Evolutionary conservation across 1,284 basidiomycete species (phyloP).

Genomic region (Cryptococcus jaspeensis): DNA sequence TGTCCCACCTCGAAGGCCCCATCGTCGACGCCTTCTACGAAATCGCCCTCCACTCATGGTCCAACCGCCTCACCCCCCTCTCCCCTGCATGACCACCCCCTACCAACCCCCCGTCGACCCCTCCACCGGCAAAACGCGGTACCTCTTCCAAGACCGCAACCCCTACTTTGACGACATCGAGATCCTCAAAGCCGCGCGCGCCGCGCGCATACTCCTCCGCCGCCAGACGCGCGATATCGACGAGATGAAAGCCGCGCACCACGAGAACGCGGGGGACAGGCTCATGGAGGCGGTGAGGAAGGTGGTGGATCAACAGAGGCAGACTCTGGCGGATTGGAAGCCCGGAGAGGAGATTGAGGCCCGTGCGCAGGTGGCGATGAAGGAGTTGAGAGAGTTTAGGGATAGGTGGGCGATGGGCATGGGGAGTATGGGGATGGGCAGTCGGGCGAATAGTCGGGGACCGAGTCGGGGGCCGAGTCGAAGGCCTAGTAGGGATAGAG

Average conservation of each 20-base stretch:
- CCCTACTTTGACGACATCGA: conserved; percentile 55
- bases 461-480: conserved; percentile 11
- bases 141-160: conserved; percentile 59
- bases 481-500: conserved; percentile 5
- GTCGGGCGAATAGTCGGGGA: conserved; percentile 18
- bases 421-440: conserved; percentile 10
- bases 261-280: conserved; percentile 15
- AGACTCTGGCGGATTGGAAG: conserved; percentile 36
- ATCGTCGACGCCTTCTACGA: conserved; percentile 73
- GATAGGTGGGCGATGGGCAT: conserved; percentile 30
- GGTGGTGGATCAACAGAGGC: conserved; percentile 40
- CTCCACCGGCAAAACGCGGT: conserved; percentile 36
- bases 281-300: conserved; percentile 45
- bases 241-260: conserved; percentile 18
- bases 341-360: conserved; percentile 43
- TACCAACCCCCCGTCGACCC: conserved; percentile 49
- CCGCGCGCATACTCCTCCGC: conserved; percentile 50
- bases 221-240: conserved; percentile 45
- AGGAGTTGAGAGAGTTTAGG: conserved; percentile 39
- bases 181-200: conserved; percentile 54
- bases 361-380: conserved; percentile 41
- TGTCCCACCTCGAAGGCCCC: conserved; percentile 65
- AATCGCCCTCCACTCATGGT: conserved; percentile 68
- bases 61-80: conserved; percentile 60
- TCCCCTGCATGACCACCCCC: conserved; percentile 57